Base-by-base conservation (phyloP, 371 early-diverging fungal genomes). In the Basidiobolus meristosporus region DNA sequence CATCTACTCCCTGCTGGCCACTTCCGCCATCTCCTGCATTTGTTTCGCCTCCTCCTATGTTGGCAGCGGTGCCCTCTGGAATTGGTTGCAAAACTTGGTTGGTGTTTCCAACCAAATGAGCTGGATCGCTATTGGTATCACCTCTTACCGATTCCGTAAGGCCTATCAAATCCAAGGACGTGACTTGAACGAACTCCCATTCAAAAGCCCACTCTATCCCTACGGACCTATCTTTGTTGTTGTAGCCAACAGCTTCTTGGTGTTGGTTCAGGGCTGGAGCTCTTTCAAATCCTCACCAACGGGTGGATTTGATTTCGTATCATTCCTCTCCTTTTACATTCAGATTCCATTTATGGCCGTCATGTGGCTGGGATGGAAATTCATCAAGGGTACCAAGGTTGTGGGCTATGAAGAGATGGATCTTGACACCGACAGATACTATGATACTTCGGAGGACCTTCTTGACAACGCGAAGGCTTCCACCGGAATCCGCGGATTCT, bases 91-190 rank as follows among this genome's bases (percentile, higher is more conserved):
- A 35, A 64, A 61, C 45, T 45, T 89, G 17, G 64, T 79, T 3
- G 73, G 78, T 1, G 61, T 79, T 11, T 73, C 90, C 2, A 83
- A 84, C 35, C 65, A 88, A 37, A 65, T 82, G 30, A 73, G 79
- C 30, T 91, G 90, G 89, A 43, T 82, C 16, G 63, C 70, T 35
- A 88, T 89, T 44, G 62, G 70, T 5, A 48, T 77, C 32, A 77
- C 77, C 7, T 87, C 88, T 48, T 55, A 73, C 42, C 79, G 88
- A 10, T 88, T 89, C 73, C 78, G 89, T 21, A 63, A 63, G 11
- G 89, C 89, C 6, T 75, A 59, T 33, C 19, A 58, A 3, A 56
- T 62, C 7, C 88, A 87, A 44, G 77, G 78, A 6, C 66, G 68
- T 19, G 48, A 59, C 3, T 42, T 82, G 22, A 44, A 50, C 12